These are phyloP conservation scores for Penicillium sp. DNA, from an alignment of 2,329 filamentous ascomycete genomes.

Conservation along the genomic window DNA sequence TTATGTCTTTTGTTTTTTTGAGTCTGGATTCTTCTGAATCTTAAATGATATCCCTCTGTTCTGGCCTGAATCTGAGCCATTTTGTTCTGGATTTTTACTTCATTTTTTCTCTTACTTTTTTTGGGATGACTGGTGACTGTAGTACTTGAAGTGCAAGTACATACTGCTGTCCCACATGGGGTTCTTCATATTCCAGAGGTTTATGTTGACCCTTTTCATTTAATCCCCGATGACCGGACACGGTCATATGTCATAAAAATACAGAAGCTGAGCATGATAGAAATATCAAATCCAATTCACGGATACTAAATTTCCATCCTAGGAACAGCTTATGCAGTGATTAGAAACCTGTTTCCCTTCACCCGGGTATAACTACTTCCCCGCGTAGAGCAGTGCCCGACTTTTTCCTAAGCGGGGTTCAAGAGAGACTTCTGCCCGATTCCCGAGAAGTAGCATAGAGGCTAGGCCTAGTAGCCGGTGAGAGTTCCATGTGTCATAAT, in stretches of 20 bases:
- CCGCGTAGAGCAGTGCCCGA: constrained; percentile 8
- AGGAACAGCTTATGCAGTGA: neutral
- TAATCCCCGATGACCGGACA: constrained; percentile 4
- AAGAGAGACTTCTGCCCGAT: constrained; percentile 7
- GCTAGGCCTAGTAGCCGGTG: constrained; percentile 15
- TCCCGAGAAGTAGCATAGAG: neutral
- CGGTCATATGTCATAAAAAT: constrained; percentile 1
- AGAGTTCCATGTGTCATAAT: neutral
- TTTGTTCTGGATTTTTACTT: constrained; percentile 6
- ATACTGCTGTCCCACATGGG: neutral
- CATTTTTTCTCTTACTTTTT: neutral
- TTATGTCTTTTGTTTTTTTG: constrained; percentile 19
- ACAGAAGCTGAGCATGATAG: constrained; percentile 24
- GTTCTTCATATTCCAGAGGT: neutral
- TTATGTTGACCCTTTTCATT: neutral
- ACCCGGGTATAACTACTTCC: neutral
- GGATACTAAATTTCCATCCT: neutral
- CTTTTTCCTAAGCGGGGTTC: constrained; percentile 17
- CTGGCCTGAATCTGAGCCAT: constrained; percentile 13
- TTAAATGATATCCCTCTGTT: constrained; percentile 30
- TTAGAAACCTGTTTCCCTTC: neutral
- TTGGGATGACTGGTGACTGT: neutral
- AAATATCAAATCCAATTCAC: constrained; percentile 11
- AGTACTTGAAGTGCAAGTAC: neutral
- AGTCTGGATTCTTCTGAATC: constrained; percentile 23